A percentile compares a stretch with the other conserved stretches of the same genome.
Evolutionary conservation across 441 rosid species (phyloP).

Genomic region (Aquilaria agallochum): DNA sequence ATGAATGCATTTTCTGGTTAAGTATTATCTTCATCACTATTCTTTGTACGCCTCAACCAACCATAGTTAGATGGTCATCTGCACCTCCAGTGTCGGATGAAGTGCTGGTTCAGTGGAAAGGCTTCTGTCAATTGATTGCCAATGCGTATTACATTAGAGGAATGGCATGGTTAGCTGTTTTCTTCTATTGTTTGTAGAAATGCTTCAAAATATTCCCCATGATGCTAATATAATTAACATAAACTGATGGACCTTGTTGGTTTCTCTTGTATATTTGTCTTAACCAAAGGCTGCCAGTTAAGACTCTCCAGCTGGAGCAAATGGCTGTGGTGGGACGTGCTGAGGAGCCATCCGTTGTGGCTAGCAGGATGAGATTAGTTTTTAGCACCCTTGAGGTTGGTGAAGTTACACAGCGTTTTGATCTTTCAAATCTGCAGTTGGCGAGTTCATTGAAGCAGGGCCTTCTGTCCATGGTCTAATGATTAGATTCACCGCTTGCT

Average conservation of each 20-base stretch:
- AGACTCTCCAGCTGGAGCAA: constrained; percentile 91
- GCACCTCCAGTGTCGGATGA: constrained; percentile 62
- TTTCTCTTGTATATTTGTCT: constrained; percentile 4
- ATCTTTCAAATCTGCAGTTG: no score
- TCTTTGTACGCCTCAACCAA: constrained; percentile 93
- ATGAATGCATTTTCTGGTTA: constrained; percentile 87
- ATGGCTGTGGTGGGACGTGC: constrained; percentile 77
- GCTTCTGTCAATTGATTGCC: constrained; percentile 89
- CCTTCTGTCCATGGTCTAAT: no score
- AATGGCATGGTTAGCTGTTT: constrained; percentile 82
- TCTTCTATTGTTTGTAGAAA: not conserved
- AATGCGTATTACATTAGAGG: constrained; percentile 77
- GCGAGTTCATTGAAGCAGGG: no score
- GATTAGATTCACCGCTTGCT: no score
- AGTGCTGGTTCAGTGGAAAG: constrained; percentile 61
- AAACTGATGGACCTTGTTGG: not conserved
- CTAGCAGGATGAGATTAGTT: constrained; percentile 81
- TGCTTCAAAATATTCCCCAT: not conserved
- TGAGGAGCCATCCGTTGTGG: constrained; percentile 90
- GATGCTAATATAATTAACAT: not conserved
- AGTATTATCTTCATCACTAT: constrained; percentile 90
- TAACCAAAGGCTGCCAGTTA: constrained; percentile 77
- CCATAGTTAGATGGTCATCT: constrained; percentile 85
- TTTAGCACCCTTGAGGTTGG: constrained; percentile 91
- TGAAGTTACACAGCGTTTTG: not conserved